phyloP scores from a whole-genome alignment of 78 protist genomes.

The Dictyostelium discoideum region DNA sequence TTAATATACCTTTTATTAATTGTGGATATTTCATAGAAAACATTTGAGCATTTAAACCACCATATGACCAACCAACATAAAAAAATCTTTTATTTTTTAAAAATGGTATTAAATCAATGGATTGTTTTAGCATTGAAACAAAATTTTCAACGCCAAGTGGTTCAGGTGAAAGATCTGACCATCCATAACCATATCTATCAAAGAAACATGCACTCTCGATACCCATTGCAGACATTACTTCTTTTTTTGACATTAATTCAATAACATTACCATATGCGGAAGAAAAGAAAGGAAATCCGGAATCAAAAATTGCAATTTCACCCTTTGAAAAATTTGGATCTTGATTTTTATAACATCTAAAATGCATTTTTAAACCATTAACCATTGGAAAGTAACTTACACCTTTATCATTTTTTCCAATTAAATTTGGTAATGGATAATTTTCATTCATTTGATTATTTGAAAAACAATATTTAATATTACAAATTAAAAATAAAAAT shows the following conservation, averaged over 20 bases:
- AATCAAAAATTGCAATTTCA: constrained; percentile 18
- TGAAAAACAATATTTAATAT: neutral
- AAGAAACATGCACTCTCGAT: neutral
- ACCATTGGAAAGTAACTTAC: constrained; percentile 17
- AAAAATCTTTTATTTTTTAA: neutral
- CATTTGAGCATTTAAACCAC: constrained; percentile 25
- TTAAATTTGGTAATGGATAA: neutral
- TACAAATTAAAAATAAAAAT: neutral
- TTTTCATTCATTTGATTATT: neutral
- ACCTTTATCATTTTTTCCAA: constrained; percentile 15
- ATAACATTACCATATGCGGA: constrained; percentile 1
- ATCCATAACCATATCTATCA: constrained; percentile 67
- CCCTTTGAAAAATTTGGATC: neutral
- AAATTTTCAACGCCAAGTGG: neutral
- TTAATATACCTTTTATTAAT: constrained; percentile 3
- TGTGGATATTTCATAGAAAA: constrained; percentile 13
- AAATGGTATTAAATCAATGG: neutral
- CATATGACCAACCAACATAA: constrained; percentile 70
- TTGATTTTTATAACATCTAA: constrained; percentile 33
- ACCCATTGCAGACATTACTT: neutral
- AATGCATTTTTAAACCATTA: constrained; percentile 41
- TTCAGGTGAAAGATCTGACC: constrained; percentile 32
- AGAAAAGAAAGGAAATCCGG: constrained; percentile 49
- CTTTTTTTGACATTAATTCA: neutral
- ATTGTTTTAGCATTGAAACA: neutral